Conservation (phyloP, 2,329 filamentous ascomycete species). For the Hypoxylon sp. region DNA sequence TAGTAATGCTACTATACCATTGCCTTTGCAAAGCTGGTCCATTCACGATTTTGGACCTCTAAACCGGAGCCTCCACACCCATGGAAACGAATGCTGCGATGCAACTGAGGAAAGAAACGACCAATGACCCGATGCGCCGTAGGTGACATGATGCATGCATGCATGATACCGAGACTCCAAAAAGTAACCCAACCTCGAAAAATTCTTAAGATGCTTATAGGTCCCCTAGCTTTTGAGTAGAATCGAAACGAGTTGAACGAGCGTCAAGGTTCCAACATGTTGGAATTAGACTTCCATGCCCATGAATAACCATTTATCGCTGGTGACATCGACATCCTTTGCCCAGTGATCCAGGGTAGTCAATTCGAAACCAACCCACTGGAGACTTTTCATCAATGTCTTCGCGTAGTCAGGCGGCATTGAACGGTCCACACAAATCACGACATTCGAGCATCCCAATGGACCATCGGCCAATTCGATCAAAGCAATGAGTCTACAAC, state of each 20-base stretch:
- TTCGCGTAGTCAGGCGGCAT: slow-evolving; percentile 74
- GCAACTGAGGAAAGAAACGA: slow-evolving; percentile 30
- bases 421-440: slow-evolving; percentile 84
- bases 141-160: slow-evolving; percentile 28
- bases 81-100: slow-evolving; percentile 33
- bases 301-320: slow-evolving; percentile 87
- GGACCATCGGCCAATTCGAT: slow-evolving; percentile 88
- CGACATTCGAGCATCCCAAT: slow-evolving; percentile 81
- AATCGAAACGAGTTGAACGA: slow-evolving; percentile 33
- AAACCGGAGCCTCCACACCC: slow-evolving; percentile 14
- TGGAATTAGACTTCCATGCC: slow-evolving; percentile 80
- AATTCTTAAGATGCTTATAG: slow-evolving; percentile 17
- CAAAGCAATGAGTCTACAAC: slow-evolving; percentile 82
- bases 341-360: slow-evolving; percentile 85
- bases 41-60: slow-evolving; percentile 29
- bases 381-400: slow-evolving; percentile 82
- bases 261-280: slow-evolving; percentile 31
- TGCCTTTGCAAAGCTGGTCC: slow-evolving; percentile 31
- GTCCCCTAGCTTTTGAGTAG: slow-evolving; percentile 20
- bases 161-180: slow-evolving; percentile 36
- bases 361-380: slow-evolving; percentile 93
- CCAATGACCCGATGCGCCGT: slow-evolving; percentile 34
- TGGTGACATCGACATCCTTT: slow-evolving; percentile 74
- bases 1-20: slow-evolving; percentile 41
- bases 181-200: slow-evolving; percentile 28